These are phyloP conservation scores for Pyronema domesticum DNA, from an alignment of 495 filamentous ascomycete genomes.

Conservation along the genomic window DNA sequence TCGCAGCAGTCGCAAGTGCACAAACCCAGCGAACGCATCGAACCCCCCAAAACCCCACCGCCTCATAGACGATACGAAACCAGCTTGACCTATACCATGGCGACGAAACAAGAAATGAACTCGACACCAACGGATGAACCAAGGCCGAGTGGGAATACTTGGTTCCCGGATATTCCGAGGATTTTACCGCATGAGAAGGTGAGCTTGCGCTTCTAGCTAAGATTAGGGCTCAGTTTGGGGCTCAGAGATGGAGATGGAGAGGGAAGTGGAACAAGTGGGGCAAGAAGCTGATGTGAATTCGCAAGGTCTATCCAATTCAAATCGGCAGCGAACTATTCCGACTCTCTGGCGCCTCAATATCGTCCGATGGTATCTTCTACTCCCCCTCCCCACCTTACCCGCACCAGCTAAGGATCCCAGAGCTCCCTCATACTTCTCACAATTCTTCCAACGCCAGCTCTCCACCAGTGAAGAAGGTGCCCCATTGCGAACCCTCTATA, in stretches of 20 bases:
- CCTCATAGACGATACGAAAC: neutral
- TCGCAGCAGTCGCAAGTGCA: no score
- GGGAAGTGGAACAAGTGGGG: constrained; percentile 1
- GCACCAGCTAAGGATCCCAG: constrained; percentile 34
- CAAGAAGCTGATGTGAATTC: neutral
- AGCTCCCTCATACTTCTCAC: constrained; percentile 97
- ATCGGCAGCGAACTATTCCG: constrained; percentile 83
- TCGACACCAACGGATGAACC: no score
- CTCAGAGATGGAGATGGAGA: neutral
- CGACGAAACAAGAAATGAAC: neutral
- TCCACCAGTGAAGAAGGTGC: constrained; percentile 26
- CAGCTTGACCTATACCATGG: neutral
- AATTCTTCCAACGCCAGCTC: constrained; percentile 78
- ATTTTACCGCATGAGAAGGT: constrained; percentile 45
- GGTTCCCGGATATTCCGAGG: constrained; percentile 33
- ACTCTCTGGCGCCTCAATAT: constrained; percentile 76
- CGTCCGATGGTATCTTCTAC: constrained; percentile 69
- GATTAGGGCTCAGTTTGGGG: neutral
- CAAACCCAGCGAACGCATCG: neutral
- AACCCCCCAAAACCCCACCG: neutral
- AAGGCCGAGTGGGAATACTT: neutral
- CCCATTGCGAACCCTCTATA: constrained; percentile 56
- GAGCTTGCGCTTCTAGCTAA: neutral
- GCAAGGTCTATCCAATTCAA: constrained; percentile 73
- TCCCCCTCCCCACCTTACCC: constrained; percentile 1